These are phyloP conservation scores for Fusarium sterilihyphosum DNA, from an alignment of 2,329 filamentous ascomycete species.

Conservation along the genomic window DNA sequence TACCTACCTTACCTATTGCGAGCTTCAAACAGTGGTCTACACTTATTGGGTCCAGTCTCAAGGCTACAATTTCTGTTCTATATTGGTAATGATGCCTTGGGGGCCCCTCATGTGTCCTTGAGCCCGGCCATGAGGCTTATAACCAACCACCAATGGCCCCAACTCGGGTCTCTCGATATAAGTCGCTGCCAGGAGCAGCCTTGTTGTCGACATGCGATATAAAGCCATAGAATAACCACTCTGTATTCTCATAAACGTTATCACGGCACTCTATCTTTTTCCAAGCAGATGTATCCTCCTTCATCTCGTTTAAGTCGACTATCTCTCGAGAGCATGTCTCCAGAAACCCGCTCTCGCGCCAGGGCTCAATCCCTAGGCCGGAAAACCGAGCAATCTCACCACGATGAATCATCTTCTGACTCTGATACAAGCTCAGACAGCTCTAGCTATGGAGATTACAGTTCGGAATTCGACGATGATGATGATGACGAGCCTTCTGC, in stretches of 20 bases:
- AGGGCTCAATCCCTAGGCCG: constrained; percentile 15
- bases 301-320: constrained; percentile 43
- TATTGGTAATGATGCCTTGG: constrained; percentile 27
- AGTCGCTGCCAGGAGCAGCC: background rate
- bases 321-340: constrained; percentile 46
- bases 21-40: background rate
- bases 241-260: background rate
- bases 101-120: constrained; percentile 25
- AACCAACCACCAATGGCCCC: constrained; percentile 34
- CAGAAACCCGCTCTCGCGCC: constrained; percentile 32
- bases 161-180: constrained; percentile 22
- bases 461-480: constrained; percentile 50
- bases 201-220: constrained; percentile 24
- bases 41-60: background rate
- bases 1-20: background rate
- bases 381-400: constrained; percentile 4
- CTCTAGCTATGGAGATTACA: constrained; percentile 35
- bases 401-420: constrained; percentile 43
- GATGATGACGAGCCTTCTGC: constrained; percentile 45
- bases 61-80: background rate
- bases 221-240: constrained; percentile 27
- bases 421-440: constrained; percentile 37
- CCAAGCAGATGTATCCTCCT: constrained; percentile 41
- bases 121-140: constrained; percentile 32
- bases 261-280: background rate